Evolutionary conservation across 1,139 yeast species (phyloP).

Genomic region (Nakaseomyces kungkrabaensis): DNA sequence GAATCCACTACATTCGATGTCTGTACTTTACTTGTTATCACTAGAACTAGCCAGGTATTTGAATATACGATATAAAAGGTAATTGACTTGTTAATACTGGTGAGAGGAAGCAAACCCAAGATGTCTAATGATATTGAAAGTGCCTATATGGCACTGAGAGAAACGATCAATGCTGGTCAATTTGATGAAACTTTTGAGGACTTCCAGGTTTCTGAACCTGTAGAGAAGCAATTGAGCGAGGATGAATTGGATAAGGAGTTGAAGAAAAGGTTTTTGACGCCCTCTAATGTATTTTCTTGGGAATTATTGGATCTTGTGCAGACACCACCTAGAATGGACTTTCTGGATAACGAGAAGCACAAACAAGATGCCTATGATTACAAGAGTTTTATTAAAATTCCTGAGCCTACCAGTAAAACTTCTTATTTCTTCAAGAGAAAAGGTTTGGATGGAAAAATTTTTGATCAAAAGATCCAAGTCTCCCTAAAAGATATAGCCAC

Average conservation of each 20-base stretch:
- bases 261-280: constrained; percentile 17
- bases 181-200: neutral
- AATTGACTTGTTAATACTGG: too few relatives aligned
- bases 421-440: constrained; percentile 51
- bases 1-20: too few relatives aligned
- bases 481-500: constrained; percentile 40
- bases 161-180: neutral
- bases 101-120: too few relatives aligned
- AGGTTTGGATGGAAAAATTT: constrained; percentile 67
- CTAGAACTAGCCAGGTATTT: too few relatives aligned
- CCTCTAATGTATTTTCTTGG: constrained; percentile 25
- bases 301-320: constrained; percentile 27
- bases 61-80: too few relatives aligned
- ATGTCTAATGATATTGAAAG: neutral
- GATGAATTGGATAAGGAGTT: constrained; percentile 5
- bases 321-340: constrained; percentile 17
- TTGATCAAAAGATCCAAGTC: constrained; percentile 52
- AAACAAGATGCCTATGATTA: constrained; percentile 32
- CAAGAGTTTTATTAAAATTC: constrained; percentile 37
- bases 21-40: too few relatives aligned
- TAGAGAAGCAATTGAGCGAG: neutral
- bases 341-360: constrained; percentile 11
- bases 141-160: neutral
- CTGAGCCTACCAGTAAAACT: constrained; percentile 47
- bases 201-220: neutral